Evolutionary conservation across 1,284 basidiomycete species (phyloP).

Genomic region (Inonotus obliquus): DNA sequence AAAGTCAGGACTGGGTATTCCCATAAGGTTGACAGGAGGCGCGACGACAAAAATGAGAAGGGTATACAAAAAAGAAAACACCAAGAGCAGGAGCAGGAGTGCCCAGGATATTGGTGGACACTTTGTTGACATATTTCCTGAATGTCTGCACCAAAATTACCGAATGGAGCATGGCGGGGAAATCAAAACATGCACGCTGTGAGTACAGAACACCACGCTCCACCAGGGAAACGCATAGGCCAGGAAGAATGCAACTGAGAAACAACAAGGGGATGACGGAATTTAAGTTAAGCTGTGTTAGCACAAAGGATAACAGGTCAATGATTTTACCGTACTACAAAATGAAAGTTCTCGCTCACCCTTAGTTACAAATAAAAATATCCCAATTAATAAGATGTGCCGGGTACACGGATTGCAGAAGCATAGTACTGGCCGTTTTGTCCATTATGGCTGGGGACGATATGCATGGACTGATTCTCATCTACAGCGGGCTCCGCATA

Average conservation of each 20-base stretch:
- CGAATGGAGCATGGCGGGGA: not conserved
- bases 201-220: slow-evolving; percentile 5
- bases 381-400: not conserved
- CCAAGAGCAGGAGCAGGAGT: not conserved
- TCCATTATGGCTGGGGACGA: not conserved
- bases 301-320: not conserved
- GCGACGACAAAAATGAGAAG: not conserved
- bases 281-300: not conserved
- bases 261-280: not conserved
- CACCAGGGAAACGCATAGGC: slow-evolving; percentile 5
- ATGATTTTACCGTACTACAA: not conserved
- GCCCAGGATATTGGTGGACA: not conserved
- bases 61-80: not conserved
- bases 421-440: slow-evolving; percentile 4
- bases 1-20: not conserved
- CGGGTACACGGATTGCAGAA: not conserved
- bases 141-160: not conserved
- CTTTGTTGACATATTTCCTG: not conserved
- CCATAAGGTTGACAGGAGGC: not conserved
- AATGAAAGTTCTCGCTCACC: not conserved
- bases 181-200: not conserved
- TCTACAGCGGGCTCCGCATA: slow-evolving; percentile 16
- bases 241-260: not conserved
- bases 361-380: not conserved
- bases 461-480: slow-evolving; percentile 14